Conservation (phyloP, 2,329 filamentous ascomycete species). For the Phaeosphaeriaceae sp. region DNA sequence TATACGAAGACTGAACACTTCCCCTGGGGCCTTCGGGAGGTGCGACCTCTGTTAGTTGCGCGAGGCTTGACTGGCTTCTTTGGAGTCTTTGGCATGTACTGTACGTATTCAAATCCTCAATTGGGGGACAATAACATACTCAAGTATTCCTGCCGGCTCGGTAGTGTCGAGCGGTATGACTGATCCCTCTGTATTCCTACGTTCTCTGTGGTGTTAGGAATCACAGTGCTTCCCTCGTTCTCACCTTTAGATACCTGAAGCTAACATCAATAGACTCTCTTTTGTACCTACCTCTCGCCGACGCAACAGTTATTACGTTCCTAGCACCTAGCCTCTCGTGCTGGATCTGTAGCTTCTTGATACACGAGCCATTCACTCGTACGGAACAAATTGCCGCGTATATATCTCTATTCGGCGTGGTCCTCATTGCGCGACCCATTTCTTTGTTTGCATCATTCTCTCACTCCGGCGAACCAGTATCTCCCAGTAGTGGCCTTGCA, state of each 20-base stretch:
- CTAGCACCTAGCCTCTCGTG: constrained; percentile 79
- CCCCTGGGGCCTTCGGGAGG: constrained; percentile 70
- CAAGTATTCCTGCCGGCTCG: constrained; percentile 3
- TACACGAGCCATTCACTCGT: constrained; percentile 78
- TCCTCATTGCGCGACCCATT: constrained; percentile 79
- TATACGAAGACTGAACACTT: constrained; percentile 70
- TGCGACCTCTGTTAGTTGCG: constrained; percentile 70
- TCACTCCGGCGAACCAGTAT: constrained; percentile 26
- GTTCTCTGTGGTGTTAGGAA: background rate
- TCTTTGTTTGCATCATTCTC: constrained; percentile 58
- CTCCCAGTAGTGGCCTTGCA: constrained; percentile 41
- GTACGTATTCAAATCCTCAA: constrained; percentile 47
- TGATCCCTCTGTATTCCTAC: background rate
- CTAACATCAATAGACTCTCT: constrained; percentile 59
- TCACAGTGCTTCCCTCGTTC: constrained; percentile 6
- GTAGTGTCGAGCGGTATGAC: background rate
- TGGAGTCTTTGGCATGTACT: constrained; percentile 79
- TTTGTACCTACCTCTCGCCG: constrained; percentile 81
- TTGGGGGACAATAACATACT: constrained; percentile 4
- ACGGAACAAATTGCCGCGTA: constrained; percentile 78
- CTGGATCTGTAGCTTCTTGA: constrained; percentile 77
- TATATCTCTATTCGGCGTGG: constrained; percentile 77
- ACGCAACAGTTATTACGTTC: constrained; percentile 90
- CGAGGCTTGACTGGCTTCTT: constrained; percentile 76
- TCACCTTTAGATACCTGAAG: constrained; percentile 18